phyloP scores from a whole-genome alignment of 129 eudicot species.

The Ambrosia artemisiifolia region DNA sequence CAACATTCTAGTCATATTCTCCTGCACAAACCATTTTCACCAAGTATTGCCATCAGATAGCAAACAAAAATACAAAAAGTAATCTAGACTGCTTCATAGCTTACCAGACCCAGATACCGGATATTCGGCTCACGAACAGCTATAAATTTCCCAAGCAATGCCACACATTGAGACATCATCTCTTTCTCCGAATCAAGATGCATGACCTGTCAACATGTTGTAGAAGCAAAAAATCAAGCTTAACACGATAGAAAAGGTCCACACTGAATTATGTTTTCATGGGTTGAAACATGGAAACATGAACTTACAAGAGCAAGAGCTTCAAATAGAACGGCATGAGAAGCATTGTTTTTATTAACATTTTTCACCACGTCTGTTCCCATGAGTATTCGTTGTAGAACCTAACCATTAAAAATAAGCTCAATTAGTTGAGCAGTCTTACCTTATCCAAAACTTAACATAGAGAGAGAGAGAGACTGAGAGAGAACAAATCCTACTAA shows the following conservation, averaged over 20 bases:
- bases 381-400: constrained; percentile 90
- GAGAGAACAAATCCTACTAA: neutral
- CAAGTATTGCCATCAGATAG: constrained; percentile 34
- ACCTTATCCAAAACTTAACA: neutral
- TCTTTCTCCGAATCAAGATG: constrained; percentile 99
- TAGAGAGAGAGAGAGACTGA: neutral
- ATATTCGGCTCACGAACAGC: constrained; percentile 99
- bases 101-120: constrained; percentile 95
- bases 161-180: constrained; percentile 99
- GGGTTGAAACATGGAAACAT: neutral
- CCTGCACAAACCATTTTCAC: constrained; percentile 55
- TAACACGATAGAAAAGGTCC: neutral
- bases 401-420: constrained; percentile 38
- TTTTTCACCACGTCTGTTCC: constrained; percentile 99
- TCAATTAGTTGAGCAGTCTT: constrained; percentile 8
- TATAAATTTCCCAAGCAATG: constrained; percentile 94
- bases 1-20: constrained; percentile 98
- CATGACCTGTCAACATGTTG: constrained; percentile 62
- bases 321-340: constrained; percentile 97
- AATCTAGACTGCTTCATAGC: constrained; percentile 21
- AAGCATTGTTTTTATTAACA: constrained; percentile 98
- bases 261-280: neutral
- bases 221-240: constrained; percentile 13
- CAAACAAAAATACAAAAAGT: neutral
- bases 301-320: constrained; percentile 97